phyloP scores from a whole-genome alignment of 805 yeast genomes.

The Starmerella etchellsii region DNA sequence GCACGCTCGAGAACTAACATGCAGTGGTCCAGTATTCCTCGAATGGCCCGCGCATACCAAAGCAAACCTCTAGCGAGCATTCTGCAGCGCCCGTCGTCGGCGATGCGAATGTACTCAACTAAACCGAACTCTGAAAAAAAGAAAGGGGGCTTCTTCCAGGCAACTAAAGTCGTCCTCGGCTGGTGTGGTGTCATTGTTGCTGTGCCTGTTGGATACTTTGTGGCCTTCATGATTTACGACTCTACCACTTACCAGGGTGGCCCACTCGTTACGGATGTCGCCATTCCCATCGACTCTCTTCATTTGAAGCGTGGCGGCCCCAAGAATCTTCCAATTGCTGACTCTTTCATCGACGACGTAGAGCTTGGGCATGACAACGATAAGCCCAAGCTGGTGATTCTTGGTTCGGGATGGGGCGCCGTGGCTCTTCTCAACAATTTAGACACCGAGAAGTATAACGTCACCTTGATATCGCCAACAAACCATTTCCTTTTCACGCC shows the following conservation, averaged over 20 bases:
- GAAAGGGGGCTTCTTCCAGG: not conserved
- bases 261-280: constrained; percentile 30
- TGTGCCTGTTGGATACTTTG: constrained; percentile 25
- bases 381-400: constrained; percentile 45
- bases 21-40: too few species aligned
- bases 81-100: too few species aligned
- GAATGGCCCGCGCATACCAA: too few species aligned
- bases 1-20: too few species aligned
- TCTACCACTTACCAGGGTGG: constrained; percentile 43
- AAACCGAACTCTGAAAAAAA: too few species aligned
- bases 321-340: constrained; percentile 51
- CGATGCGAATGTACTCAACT: not conserved
- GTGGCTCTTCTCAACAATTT: constrained; percentile 44
- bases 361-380: constrained; percentile 36
- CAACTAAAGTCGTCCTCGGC: constrained; percentile 3
- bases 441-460: constrained; percentile 44
- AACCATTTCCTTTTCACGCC: constrained; percentile 61
- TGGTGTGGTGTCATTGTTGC: constrained; percentile 14
- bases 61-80: too few species aligned
- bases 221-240: constrained; percentile 50
- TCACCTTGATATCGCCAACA: constrained; percentile 55
- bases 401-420: constrained; percentile 66
- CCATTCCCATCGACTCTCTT: constrained; percentile 41
- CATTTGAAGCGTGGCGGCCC: constrained; percentile 54
- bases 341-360: constrained; percentile 42